These are phyloP conservation scores for Lactifluus pinguis DNA, from an alignment of 768 basidiomycete species.

Conservation along the genomic window DNA sequence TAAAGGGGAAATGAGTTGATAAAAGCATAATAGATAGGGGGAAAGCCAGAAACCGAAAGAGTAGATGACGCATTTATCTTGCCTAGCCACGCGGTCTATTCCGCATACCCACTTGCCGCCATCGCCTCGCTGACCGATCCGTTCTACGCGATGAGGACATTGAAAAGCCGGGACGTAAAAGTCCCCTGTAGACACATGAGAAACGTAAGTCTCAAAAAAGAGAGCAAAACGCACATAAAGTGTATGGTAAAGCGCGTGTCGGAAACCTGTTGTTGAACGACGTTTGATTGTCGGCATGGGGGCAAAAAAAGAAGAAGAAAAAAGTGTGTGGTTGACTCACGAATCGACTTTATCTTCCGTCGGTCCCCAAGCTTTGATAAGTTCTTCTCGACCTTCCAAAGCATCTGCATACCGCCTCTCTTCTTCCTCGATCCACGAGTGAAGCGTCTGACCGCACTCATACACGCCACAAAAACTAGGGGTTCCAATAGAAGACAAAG, in stretches of 20 bases:
- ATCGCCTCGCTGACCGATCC: slow-evolving; percentile 40
- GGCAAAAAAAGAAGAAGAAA: background rate
- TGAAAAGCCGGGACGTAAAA: slow-evolving; percentile 41
- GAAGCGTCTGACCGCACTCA: background rate
- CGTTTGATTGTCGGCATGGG: background rate
- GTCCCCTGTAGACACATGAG: too few species aligned
- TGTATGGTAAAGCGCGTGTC: background rate
- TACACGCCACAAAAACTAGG: background rate
- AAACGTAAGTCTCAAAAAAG: background rate
- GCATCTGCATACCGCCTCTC: background rate
- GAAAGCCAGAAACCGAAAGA: slow-evolving; percentile 32
- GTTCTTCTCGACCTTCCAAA: background rate
- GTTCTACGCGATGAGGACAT: slow-evolving; percentile 40
- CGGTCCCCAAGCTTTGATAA: background rate
- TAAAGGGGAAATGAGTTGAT: background rate
- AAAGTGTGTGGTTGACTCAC: background rate
- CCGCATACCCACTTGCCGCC: slow-evolving; percentile 49
- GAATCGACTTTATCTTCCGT: background rate
- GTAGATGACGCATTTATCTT: slow-evolving; percentile 24
- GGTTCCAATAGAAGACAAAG: background rate
- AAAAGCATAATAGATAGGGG: too few species aligned
- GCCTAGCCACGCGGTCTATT: slow-evolving; percentile 29
- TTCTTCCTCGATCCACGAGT: background rate
- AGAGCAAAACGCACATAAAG: background rate
- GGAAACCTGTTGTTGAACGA: background rate